phyloP scores from a whole-genome alignment of 2,329 filamentous ascomycete genomes.

The Aaosphaeria pasadenensis region DNA sequence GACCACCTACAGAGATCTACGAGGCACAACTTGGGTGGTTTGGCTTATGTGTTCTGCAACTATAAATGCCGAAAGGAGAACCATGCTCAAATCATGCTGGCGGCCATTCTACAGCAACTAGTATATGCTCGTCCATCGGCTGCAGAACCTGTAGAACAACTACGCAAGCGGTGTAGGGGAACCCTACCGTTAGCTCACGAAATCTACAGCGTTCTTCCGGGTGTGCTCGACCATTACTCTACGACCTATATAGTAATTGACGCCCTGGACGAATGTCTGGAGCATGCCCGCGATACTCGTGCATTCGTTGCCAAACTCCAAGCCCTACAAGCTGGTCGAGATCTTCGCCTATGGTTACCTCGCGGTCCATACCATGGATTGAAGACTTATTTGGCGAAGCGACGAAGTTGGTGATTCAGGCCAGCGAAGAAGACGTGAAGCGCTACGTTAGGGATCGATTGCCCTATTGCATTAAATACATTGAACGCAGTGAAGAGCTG shows the following conservation, averaged over 20 bases:
- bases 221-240: slow-evolving; percentile 11
- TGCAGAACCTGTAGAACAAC: slow-evolving; percentile 10
- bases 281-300: slow-evolving; percentile 8
- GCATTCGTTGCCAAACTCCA: slow-evolving; percentile 8
- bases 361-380: slow-evolving; percentile 12
- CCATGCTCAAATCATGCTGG: slow-evolving; percentile 14
- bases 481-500: slow-evolving; percentile 5
- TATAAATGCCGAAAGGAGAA: slow-evolving; percentile 23
- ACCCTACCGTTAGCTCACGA: slow-evolving; percentile 20
- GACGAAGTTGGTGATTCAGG: slow-evolving; percentile 10
- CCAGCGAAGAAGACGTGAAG: slow-evolving; percentile 12
- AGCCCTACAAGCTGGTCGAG: slow-evolving; percentile 6
- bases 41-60: slow-evolving; percentile 35
- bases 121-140: slow-evolving; percentile 15
- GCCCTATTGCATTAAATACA: slow-evolving; percentile 4
- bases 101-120: slow-evolving; percentile 34
- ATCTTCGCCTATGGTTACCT: slow-evolving; percentile 14
- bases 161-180: slow-evolving; percentile 18
- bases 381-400: slow-evolving; percentile 4
- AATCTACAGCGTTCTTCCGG: slow-evolving; percentile 12
- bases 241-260: slow-evolving; percentile 11
- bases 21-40: slow-evolving; percentile 7
- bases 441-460: slow-evolving; percentile 8
- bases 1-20: slow-evolving; percentile 4
- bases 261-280: slow-evolving; percentile 10